Conservation (phyloP, 2,329 filamentous ascomycete genomes). For the Phialocephala subalpina region DNA sequence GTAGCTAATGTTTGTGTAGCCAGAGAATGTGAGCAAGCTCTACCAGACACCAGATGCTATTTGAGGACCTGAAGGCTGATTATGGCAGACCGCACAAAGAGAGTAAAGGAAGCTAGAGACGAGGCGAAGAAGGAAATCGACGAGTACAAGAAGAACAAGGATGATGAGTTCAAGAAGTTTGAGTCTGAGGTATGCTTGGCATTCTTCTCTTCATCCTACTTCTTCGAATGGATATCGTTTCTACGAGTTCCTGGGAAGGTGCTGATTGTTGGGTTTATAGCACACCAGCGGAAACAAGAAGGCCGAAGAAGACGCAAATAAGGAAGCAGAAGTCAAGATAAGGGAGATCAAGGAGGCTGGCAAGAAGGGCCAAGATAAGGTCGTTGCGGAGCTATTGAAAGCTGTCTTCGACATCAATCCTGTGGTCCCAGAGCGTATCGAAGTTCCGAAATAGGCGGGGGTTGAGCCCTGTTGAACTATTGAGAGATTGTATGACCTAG, state of each 20-base stretch:
- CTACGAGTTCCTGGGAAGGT: constrained; percentile 1
- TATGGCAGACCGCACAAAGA: constrained; percentile 84
- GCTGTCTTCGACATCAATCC: constrained; percentile 89
- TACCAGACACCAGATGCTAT: constrained; percentile 24
- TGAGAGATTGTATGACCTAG: constrained; percentile 9
- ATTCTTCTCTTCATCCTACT: not conserved
- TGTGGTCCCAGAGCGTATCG: constrained; percentile 58
- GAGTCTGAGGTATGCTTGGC: constrained; percentile 68
- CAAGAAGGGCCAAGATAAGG: constrained; percentile 78
- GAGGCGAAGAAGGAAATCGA: constrained; percentile 99
- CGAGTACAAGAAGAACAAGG: constrained; percentile 87
- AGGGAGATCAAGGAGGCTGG: constrained; percentile 83
- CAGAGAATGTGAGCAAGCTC: constrained; percentile 78
- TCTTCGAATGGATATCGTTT: not conserved
- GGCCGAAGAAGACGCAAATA: constrained; percentile 80
- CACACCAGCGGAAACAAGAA: constrained; percentile 91
- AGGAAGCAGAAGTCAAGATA: constrained; percentile 83
- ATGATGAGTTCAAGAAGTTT: constrained; percentile 94
- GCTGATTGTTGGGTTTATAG: constrained; percentile 55
- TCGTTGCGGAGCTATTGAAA: constrained; percentile 82
- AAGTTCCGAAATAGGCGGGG: constrained; percentile 40
- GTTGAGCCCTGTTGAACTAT: not conserved
- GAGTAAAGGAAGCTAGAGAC: constrained; percentile 93
- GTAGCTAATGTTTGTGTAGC: constrained; percentile 59
- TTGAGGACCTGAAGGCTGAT: constrained; percentile 22